Conservation (phyloP, 2,329 filamentous ascomycete genomes). For the Tolypocladium ovalisporum region DNA sequence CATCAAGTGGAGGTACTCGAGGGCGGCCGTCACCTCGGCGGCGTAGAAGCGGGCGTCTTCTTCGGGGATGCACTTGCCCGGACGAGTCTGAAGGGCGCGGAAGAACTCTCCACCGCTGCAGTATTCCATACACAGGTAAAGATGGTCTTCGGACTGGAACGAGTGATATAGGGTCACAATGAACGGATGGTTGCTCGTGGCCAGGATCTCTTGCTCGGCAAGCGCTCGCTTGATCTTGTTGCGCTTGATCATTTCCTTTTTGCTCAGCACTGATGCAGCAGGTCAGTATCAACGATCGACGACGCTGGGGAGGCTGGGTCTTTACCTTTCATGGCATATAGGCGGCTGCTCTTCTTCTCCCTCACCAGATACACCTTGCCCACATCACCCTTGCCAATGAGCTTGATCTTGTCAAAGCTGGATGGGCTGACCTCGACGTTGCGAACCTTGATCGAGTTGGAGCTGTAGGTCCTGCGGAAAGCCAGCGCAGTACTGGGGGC, state of each 20-base stretch:
- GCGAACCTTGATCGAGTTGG: slow-evolving; percentile 96
- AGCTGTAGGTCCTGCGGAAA: slow-evolving; percentile 93
- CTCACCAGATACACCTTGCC: slow-evolving; percentile 96
- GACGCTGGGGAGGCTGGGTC: too few species aligned
- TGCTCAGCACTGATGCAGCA: slow-evolving; percentile 71
- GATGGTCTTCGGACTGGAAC: slow-evolving; percentile 96
- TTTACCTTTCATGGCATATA: slow-evolving; percentile 98
- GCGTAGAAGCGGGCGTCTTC: slow-evolving; percentile 97
- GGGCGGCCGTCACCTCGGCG: slow-evolving; percentile 87
- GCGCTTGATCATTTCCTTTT: slow-evolving; percentile 99
- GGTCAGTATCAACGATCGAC: background rate
- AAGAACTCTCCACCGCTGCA: slow-evolving; percentile 99
- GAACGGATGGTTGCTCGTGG: slow-evolving; percentile 97
- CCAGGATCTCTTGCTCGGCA: slow-evolving; percentile 94
- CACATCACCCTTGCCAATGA: slow-evolving; percentile 97
- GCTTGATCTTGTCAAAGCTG: slow-evolving; percentile 98
- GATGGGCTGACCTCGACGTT: slow-evolving; percentile 91
- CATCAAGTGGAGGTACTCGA: slow-evolving; percentile 97
- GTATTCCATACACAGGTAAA: slow-evolving; percentile 99
- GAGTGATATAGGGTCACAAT: slow-evolving; percentile 98
- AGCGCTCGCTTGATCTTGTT: slow-evolving; percentile 99
- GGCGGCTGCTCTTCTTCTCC: slow-evolving; percentile 90
- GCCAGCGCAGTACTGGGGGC: slow-evolving; percentile 57
- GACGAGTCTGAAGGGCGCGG: slow-evolving; percentile 86
- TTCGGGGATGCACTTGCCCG: slow-evolving; percentile 94